These are phyloP conservation scores for Cucurbitaria berberidis DNA, from an alignment of 2,329 filamentous ascomycete species.

Conservation along the genomic window DNA sequence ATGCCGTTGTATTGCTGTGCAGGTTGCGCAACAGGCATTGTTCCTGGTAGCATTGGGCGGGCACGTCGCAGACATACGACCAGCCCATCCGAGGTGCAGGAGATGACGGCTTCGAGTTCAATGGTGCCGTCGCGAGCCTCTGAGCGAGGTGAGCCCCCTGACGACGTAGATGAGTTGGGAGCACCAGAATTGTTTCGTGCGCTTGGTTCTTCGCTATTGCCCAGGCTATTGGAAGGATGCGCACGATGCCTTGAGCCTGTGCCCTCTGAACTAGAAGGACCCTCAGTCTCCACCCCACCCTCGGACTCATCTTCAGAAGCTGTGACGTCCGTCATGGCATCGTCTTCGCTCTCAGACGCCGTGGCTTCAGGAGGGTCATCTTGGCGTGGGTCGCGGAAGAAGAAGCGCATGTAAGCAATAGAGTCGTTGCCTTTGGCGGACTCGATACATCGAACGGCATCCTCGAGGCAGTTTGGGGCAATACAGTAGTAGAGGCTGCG, in stretches of 20 bases:
- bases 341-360: conserved; percentile 56
- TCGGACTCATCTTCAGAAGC: conserved; percentile 57
- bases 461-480: conserved; percentile 74
- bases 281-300: conserved; percentile 53
- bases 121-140: conserved; percentile 53
- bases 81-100: conserved; percentile 85
- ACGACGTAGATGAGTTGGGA: conserved; percentile 38
- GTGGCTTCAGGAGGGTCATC: conserved; percentile 46
- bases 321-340: conserved; percentile 56
- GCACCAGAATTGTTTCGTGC: conserved; percentile 53
- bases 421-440: conserved; percentile 90
- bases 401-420: conserved; percentile 87
- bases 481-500: conserved; percentile 90
- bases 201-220: conserved; percentile 25
- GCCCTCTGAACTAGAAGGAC: conserved; percentile 17
- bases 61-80: conserved; percentile 81
- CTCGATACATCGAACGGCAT: conserved; percentile 80
- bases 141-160: conserved; percentile 30
- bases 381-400: conserved; percentile 75
- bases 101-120: conserved; percentile 88
- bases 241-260: conserved; percentile 28
- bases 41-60: conserved; percentile 68
- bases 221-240: conserved; percentile 21
- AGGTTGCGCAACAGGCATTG: conserved; percentile 27
- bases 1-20: conserved; percentile 58